These are phyloP conservation scores for Boletellus ananas DNA, from an alignment of 768 basidiomycete genomes.

Conservation along the genomic window DNA sequence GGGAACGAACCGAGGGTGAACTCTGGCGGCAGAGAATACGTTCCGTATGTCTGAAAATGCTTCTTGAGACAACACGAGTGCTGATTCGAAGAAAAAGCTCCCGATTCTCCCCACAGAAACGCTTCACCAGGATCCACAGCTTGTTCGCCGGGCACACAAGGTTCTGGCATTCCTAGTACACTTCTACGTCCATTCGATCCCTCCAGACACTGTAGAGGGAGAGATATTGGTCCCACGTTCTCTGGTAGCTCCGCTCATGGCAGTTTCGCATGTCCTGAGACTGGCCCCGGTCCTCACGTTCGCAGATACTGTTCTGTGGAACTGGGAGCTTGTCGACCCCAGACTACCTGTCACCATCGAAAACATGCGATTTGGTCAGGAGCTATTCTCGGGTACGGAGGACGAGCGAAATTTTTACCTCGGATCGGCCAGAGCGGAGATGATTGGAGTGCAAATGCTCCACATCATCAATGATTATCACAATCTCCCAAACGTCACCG, in stretches of 20 bases:
- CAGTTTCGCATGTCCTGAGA: conserved; percentile 69
- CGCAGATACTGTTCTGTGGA: conserved; percentile 95
- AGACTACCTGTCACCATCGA: conserved; percentile 54
- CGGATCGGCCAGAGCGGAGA: conserved; percentile 78
- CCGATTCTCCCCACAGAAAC: conserved; percentile 57
- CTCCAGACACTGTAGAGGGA: conserved; percentile 35
- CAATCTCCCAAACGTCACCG: conserved; percentile 64
- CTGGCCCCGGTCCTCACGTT: conserved; percentile 96
- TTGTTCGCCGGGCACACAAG: conserved; percentile 80
- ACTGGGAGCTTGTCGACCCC: conserved; percentile 64
- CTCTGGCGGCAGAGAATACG: conserved; percentile 64
- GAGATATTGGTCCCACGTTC: conserved; percentile 66
- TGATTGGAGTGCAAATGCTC: conserved; percentile 82
- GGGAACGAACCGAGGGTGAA: conserved; percentile 53
- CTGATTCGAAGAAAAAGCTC: conserved; percentile 47
- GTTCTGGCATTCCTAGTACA: conserved; percentile 87
- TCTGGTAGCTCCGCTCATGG: conserved; percentile 72
- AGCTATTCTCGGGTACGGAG: conserved; percentile 79
- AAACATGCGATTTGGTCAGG: conserved; percentile 66
- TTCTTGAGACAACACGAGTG: conserved; percentile 2
- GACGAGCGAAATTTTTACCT: conserved; percentile 87
- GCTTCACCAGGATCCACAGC: conserved; percentile 52
- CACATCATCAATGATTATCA: conserved; percentile 85
- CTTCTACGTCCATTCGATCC: conserved; percentile 85
- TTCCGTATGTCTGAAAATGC: conserved; percentile 45